Evolutionary conservation across 768 basidiomycete species (phyloP).

Genomic region (Pleurotus sapidus): DNA sequence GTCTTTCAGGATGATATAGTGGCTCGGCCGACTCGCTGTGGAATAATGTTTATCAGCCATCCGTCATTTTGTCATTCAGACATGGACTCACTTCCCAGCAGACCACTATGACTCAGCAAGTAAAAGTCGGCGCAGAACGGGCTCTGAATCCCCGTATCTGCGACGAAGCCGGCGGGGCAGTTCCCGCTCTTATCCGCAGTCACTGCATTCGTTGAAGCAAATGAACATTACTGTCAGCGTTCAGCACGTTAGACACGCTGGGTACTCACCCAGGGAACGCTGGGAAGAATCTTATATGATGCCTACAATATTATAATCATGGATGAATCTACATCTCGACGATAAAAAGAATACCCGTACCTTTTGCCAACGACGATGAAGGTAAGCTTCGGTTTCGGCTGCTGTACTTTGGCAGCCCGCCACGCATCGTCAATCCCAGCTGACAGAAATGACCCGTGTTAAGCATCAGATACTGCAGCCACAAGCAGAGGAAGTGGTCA

Average conservation of each 20-base stretch:
- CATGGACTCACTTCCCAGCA: constrained; percentile 57
- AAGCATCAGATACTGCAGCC: neutral
- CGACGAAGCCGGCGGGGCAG: constrained; percentile 74
- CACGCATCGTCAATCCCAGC: constrained; percentile 17
- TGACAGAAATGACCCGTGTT: neutral
- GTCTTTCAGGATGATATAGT: constrained; percentile 13
- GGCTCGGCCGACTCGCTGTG: constrained; percentile 12
- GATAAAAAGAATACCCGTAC: constrained; percentile 10
- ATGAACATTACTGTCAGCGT: neutral
- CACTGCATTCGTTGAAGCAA: constrained; percentile 12
- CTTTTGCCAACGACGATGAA: constrained; percentile 63
- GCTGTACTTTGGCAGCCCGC: neutral
- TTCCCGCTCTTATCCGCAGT: constrained; percentile 71
- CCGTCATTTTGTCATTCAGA: too few relatives aligned
- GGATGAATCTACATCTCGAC: neutral
- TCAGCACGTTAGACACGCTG: neutral
- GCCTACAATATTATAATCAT: constrained; percentile 28
- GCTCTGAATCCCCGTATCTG: constrained; percentile 67
- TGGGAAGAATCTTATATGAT: constrained; percentile 53
- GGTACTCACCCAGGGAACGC: neutral
- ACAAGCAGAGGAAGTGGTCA: constrained; percentile 1
- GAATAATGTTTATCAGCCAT: neutral
- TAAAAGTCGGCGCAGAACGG: constrained; percentile 79
- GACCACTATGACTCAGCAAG: constrained; percentile 72
- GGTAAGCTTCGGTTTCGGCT: constrained; percentile 36